Percentiles rank a stretch among this genome's conserved stretches.
These are phyloP conservation scores for Aleurites moluccanus DNA, from an alignment of 441 rosid species.

Conservation along the genomic window DNA sequence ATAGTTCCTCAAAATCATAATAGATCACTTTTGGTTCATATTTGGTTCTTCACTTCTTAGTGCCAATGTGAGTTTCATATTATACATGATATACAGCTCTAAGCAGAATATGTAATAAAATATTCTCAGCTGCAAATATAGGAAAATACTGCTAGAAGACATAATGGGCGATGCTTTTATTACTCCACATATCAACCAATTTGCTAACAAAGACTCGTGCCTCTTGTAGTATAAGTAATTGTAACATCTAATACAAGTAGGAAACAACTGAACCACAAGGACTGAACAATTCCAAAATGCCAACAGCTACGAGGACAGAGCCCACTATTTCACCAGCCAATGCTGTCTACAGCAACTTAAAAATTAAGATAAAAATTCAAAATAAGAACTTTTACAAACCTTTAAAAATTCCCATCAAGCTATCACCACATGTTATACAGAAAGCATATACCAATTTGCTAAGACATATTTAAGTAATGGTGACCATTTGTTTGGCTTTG, in stretches of 20 bases:
- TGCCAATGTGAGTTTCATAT: not conserved
- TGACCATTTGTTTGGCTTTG: not conserved
- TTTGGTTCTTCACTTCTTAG: not conserved
- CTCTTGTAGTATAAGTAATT: not conserved
- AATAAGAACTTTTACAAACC: not conserved
- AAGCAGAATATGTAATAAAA: not conserved
- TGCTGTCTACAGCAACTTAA: not conserved
- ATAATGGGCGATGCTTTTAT: not conserved
- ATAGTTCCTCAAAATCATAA: not conserved
- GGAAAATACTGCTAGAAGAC: not conserved
- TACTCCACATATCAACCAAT: not conserved
- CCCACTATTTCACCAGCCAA: not conserved
- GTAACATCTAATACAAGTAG: not conserved
- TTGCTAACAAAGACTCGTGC: not conserved
- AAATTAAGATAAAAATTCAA: not conserved
- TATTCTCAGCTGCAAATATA: not conserved
- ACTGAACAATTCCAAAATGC: not conserved
- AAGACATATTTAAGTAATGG: not conserved
- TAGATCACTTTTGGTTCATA: not conserved
- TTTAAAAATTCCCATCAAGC: not conserved
- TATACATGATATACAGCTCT: not conserved
- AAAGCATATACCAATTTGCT: not conserved
- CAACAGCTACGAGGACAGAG: not conserved
- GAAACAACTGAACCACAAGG: not conserved
- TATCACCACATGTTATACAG: not conserved